phyloP scores from a whole-genome alignment of 257 asterid species.

The Solanum medicagineum region DNA sequence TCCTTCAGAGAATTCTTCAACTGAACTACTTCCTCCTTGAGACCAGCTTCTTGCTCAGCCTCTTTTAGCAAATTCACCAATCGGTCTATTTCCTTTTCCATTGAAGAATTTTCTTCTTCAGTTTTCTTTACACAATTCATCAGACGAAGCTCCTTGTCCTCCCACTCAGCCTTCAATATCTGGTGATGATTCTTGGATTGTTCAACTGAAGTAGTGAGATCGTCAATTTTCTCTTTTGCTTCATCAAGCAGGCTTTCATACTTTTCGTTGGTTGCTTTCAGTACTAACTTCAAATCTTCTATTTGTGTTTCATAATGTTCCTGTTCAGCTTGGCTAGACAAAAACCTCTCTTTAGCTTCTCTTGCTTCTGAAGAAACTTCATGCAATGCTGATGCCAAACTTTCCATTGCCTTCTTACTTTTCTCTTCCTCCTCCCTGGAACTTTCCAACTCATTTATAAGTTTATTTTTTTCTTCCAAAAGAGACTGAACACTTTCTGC shows the following conservation, averaged over 20 bases:
- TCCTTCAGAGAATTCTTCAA: conserved; percentile 46
- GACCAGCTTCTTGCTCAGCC: conserved; percentile 46
- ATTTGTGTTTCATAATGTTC: conserved; percentile 62
- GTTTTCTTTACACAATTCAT: conserved; percentile 36
- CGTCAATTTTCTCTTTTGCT: conserved; percentile 60
- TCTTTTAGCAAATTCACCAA: conserved; percentile 46
- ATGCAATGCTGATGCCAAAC: conserved; percentile 85
- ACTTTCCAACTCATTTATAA: conserved; percentile 48
- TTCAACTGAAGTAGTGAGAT: conserved; percentile 35
- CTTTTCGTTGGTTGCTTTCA: conserved; percentile 84
- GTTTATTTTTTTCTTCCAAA: conserved; percentile 67
- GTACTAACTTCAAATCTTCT: conserved; percentile 66
- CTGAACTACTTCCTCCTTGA: conserved; percentile 49
- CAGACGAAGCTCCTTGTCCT: conserved; percentile 60
- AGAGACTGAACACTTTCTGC: conserved; percentile 64
- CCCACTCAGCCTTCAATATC: conserved; percentile 51
- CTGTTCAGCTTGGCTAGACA: conserved; percentile 52
- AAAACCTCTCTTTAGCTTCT: conserved; percentile 70
- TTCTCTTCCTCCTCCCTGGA: conserved; percentile 91
- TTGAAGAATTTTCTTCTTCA: conserved; percentile 48
- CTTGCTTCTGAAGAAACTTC: conserved; percentile 92
- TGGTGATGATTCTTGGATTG: conserved; percentile 47
- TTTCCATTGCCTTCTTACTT: conserved; percentile 88
- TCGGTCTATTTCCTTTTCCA: conserved; percentile 52
- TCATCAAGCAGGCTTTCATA: conserved; percentile 71